Base-by-base conservation (phyloP, 2,329 filamentous ascomycete genomes). In the Stromatinia cepivora region DNA sequence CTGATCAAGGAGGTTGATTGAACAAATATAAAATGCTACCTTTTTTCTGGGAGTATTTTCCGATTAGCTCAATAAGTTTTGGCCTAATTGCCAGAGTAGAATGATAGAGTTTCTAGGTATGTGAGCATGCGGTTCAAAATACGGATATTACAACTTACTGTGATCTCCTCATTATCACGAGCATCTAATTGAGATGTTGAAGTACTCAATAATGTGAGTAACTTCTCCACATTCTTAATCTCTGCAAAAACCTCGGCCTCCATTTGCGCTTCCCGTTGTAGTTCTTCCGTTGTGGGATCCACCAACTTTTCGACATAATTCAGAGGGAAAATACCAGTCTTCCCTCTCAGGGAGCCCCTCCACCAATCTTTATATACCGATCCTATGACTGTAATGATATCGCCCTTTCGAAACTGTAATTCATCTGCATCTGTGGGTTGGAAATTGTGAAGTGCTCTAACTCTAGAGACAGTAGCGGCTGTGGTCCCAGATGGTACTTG, bases 301-400 rank as follows among this genome's bases (percentile, higher is more conserved):
- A 94, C 89, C 73, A 99, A 84, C 81, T 99, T 99, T 82, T 99
- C 95, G 22, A 99, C 95, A 78, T 99, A 99, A 82, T 99, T 99
- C 73, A 99, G 86, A 9, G 95, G 95, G 81, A 99, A 99, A 73
- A 99, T 99, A 75, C 95, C 95, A 9, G 93, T 97, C 80, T 97
- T 93, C 28, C 95, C 95, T 78, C 94, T 89, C 70, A 99, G 83
- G 54, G 94, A 97, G 1, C 95, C 95, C 76, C 97, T 94, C 95
- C 95, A 99, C 95, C 95, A 99, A 80, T 99, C 95, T 81, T 98
- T 99, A 83, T 96, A 99, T 1, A 98, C 95, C 1, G 94, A 97
- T 81, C 98, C 95, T 53, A 99, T 85, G 22, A 99, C 95, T 1
- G 95, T 94, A 79, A 99, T 99, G 53, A 98, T 91, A 79, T 99